These are phyloP conservation scores for Schwanniomyces occidentalis DNA, from an alignment of 805 yeast genomes.

Conservation along the genomic window DNA sequence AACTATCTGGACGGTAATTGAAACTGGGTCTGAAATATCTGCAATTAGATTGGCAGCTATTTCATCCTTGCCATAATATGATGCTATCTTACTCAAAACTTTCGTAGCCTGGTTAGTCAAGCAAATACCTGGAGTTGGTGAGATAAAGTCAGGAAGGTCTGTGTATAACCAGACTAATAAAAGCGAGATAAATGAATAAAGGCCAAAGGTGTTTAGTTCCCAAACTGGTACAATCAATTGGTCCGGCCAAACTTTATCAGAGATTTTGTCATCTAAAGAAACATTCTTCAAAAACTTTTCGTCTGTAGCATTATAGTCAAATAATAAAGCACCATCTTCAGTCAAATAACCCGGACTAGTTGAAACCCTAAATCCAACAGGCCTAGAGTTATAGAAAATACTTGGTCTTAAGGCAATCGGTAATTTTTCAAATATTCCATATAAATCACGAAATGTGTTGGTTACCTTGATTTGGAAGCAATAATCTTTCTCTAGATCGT, in stretches of 20 bases:
- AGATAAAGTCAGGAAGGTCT: constrained; percentile 83
- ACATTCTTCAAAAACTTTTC: constrained; percentile 44
- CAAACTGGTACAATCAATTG: constrained; percentile 81
- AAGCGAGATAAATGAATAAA: constrained; percentile 36
- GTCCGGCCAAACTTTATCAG: constrained; percentile 80
- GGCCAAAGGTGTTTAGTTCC: constrained; percentile 48
- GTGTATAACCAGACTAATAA: constrained; percentile 81
- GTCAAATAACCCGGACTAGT: constrained; percentile 80
- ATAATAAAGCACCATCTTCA: constrained; percentile 76
- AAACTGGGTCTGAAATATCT: constrained; percentile 46
- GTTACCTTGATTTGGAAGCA: constrained; percentile 72
- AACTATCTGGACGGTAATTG: constrained; percentile 53
- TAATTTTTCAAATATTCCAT: constrained; percentile 60
- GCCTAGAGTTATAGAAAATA: constrained; percentile 64
- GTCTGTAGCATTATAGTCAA: constrained; percentile 55
- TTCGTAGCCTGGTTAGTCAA: constrained; percentile 59
- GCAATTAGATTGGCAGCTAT: constrained; percentile 48
- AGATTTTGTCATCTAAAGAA: constrained; percentile 47
- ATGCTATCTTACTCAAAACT: constrained; percentile 20
- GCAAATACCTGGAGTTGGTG: constrained; percentile 92
- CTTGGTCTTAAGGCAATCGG: constrained; percentile 82
- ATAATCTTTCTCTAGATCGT: constrained; percentile 83
- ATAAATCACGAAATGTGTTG: constrained; percentile 59
- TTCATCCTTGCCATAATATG: constrained; percentile 36
- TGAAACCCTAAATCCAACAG: constrained; percentile 63